Conservation (phyloP, 2,329 filamentous ascomycete genomes). For the Arthrobotrys conoides region DNA sequence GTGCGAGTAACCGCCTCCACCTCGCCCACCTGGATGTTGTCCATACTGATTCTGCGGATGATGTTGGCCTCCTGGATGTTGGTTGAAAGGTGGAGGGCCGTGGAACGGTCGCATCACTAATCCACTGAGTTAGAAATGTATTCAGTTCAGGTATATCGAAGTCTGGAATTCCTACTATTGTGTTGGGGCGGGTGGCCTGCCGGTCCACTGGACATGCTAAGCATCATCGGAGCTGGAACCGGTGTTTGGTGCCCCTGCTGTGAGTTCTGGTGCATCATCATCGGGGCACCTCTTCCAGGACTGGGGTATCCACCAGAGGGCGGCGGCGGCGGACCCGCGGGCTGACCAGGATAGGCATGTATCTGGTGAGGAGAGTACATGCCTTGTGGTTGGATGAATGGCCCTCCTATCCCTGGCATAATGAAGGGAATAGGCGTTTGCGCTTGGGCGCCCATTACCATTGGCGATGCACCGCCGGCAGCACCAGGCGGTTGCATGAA, state of each 20-base stretch:
- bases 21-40: conserved; percentile 66
- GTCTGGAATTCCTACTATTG: conserved; percentile 76
- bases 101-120: conserved; percentile 73
- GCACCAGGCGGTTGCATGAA: conserved; percentile 60
- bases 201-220: conserved; percentile 80
- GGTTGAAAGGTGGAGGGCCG: conserved; percentile 71
- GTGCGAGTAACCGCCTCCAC: conserved; percentile 48
- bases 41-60: conserved; percentile 63
- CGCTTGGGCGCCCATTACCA: conserved; percentile 82
- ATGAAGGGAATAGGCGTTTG: conserved; percentile 67
- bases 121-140: conserved; percentile 67
- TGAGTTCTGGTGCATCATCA: conserved; percentile 96
- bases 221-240: conserved; percentile 80
- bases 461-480: conserved; percentile 70
- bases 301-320: conserved; percentile 87
- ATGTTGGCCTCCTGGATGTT: conserved; percentile 70
- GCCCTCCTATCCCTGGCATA: conserved; percentile 67
- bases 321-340: conserved; percentile 71
- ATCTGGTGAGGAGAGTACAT: conserved; percentile 85
- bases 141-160: conserved; percentile 72
- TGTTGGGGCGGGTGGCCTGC: conserved; percentile 80
- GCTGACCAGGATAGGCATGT: conserved; percentile 76
- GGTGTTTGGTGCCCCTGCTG: conserved; percentile 82
- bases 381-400: conserved; percentile 76
- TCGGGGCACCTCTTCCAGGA: conserved; percentile 84